A percentile compares a stretch with the other conserved stretches of the same genome.
These are phyloP conservation scores for Cystofilobasidium capitatum DNA, from an alignment of 768 basidiomycete genomes.

Conservation along the genomic window DNA sequence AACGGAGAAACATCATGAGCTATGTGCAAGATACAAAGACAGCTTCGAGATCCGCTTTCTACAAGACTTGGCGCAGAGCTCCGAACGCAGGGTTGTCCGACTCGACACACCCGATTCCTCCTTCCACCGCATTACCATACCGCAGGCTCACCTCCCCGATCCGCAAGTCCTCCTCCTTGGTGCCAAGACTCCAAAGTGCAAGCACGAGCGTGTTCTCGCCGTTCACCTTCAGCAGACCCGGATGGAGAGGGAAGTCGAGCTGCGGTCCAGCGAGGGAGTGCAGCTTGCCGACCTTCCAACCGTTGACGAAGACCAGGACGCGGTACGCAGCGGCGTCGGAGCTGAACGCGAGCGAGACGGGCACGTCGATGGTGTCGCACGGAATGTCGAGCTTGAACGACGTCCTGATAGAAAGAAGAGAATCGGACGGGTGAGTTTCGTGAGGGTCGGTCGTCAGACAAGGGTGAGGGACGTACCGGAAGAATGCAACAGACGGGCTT, in stretches of 20 bases:
- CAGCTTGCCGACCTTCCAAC: neutral
- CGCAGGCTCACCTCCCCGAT: neutral
- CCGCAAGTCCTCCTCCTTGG: neutral
- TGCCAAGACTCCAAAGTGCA: neutral
- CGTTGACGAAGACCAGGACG: slow-evolving; percentile 7
- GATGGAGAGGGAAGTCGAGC: neutral
- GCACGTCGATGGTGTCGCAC: neutral
- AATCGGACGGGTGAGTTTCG: neutral
- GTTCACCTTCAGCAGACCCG: neutral
- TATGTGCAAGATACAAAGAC: too few species aligned
- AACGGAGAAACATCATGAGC: too few species aligned
- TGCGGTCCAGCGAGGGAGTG: neutral
- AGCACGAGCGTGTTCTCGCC: neutral
- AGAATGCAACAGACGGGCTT: neutral
- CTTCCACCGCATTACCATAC: too few species aligned
- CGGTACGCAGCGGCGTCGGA: neutral
- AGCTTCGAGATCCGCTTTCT: too few species aligned
- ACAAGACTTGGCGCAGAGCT: too few species aligned
- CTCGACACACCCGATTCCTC: too few species aligned
- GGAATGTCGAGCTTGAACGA: slow-evolving; percentile 1
- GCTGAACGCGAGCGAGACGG: neutral
- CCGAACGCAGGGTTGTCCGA: too few species aligned
- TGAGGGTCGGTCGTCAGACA: neutral
- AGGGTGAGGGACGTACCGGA: neutral
- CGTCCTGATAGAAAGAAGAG: neutral